Conservation (phyloP, 1,284 basidiomycete genomes). For the Cryptococcus sp. region DNA sequence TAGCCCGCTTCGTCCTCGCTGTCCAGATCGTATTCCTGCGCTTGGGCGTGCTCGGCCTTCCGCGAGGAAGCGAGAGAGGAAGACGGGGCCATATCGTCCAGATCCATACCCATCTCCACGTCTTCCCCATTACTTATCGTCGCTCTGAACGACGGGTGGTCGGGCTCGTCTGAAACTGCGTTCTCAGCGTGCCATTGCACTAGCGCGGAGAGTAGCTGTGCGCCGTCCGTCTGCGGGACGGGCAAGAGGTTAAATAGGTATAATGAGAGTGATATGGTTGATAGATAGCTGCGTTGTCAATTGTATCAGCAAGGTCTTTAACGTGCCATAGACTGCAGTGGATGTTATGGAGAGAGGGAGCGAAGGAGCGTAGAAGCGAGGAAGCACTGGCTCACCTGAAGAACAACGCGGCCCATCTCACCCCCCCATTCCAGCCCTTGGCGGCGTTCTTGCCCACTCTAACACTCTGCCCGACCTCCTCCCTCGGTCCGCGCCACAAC, state of each 20-base stretch:
- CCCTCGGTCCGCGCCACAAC: conserved; percentile 40
- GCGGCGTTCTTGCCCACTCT: conserved; percentile 27
- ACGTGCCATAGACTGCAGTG: neutral
- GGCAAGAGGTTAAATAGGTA: conserved; percentile 52
- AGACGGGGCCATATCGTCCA: neutral
- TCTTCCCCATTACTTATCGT: too few relatives aligned
- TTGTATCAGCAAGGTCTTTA: neutral
- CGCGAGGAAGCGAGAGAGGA: conserved; percentile 9
- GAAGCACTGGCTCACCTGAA: conserved; percentile 30
- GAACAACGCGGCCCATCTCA: conserved; percentile 36
- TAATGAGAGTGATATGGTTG: conserved; percentile 43
- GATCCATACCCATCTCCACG: neutral
- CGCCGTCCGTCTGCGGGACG: conserved; percentile 46
- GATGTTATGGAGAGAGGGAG: neutral
- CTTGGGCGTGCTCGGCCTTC: neutral
- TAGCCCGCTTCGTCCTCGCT: conserved; percentile 26
- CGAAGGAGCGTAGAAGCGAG: neutral
- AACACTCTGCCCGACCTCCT: conserved; percentile 29
- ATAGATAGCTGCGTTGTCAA: conserved; percentile 35
- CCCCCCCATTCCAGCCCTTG: conserved; percentile 26
- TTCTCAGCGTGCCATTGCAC: conserved; percentile 23
- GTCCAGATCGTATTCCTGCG: conserved; percentile 30
- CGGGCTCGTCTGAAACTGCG: conserved; percentile 8
- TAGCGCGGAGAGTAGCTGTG: conserved; percentile 38
- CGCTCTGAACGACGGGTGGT: neutral